These are phyloP conservation scores for Fraxinus baroniana DNA, from an alignment of 305 asterid genomes.

Conservation along the genomic window DNA sequence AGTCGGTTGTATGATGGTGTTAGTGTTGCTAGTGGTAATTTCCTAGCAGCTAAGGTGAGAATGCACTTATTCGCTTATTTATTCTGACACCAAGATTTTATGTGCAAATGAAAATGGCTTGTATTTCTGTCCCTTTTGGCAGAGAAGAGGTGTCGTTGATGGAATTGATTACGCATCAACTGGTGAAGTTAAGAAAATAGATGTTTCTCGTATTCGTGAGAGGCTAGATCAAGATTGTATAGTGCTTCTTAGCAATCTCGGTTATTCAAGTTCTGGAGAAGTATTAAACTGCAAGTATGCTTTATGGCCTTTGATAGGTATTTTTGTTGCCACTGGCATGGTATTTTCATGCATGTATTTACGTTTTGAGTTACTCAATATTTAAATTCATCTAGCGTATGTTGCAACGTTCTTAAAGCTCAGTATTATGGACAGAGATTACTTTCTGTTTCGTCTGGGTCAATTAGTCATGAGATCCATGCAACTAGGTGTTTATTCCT, in stretches of 20 bases:
- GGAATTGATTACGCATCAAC: conserved; percentile 87
- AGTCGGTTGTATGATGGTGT: conserved; percentile 50
- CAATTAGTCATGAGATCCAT: neutral
- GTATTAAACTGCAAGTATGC: conserved; percentile 99
- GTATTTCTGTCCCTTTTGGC: conserved; percentile 26
- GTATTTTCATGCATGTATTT: conserved; percentile 26
- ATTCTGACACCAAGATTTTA: neutral
- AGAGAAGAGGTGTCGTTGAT: conserved; percentile 96
- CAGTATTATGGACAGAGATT: neutral
- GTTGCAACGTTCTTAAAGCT: neutral
- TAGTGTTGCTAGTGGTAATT: conserved; percentile 56
- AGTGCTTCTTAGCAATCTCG: conserved; percentile 83
- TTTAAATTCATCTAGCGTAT: neutral
- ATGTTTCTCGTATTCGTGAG: conserved; percentile 75
- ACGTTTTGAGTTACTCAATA: neutral
- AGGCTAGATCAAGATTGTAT: conserved; percentile 80
- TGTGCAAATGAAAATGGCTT: neutral
- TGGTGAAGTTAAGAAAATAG: conserved; percentile 95
- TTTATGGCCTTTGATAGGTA: conserved; percentile 55
- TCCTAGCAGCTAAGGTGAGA: conserved; percentile 56
- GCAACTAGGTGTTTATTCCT: neutral
- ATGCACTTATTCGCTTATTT: neutral
- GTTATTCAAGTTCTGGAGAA: conserved; percentile 95
- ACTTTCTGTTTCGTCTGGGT: conserved; percentile 13
- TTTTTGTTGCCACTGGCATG: conserved; percentile 47